Conservation (phyloP, 441 rosid species). For the Croton setiger region DNA sequence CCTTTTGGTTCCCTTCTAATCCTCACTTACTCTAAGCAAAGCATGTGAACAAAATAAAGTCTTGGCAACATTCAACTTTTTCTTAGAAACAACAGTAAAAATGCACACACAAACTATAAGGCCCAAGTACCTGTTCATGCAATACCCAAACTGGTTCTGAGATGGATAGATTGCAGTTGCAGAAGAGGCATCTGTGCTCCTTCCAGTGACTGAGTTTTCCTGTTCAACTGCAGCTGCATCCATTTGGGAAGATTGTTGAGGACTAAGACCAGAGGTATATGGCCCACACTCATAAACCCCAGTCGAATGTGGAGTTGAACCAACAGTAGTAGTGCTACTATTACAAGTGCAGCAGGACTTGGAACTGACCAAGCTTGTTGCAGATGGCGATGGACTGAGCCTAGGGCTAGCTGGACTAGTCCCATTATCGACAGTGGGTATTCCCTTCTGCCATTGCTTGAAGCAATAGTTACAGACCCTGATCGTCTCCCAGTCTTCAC, state of each 20-base stretch:
- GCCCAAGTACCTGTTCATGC: constrained; percentile 47
- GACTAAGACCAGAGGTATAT: constrained; percentile 44
- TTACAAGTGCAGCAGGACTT: constrained; percentile 54
- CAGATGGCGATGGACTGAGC: constrained; percentile 58
- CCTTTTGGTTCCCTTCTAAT: background rate
- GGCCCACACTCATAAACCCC: constrained; percentile 53
- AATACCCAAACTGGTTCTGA: constrained; percentile 39
- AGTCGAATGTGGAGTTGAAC: constrained; percentile 49
- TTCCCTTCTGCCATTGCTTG: constrained; percentile 63
- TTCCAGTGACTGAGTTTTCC: constrained; percentile 35
- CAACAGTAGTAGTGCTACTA: constrained; percentile 49
- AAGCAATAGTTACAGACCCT: constrained; percentile 93
- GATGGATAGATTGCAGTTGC: constrained; percentile 43
- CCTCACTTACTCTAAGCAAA: constrained; percentile 10
- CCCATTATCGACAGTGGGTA: constrained; percentile 44
- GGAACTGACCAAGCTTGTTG: constrained; percentile 53
- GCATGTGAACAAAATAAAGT: background rate
- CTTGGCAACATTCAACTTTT: background rate
- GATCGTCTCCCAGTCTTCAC: constrained; percentile 67
- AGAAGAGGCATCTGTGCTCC: constrained; percentile 34
- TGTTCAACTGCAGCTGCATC: constrained; percentile 41
- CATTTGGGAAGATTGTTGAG: constrained; percentile 39
- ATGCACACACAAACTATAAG: background rate
- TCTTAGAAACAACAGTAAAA: constrained; percentile 8
- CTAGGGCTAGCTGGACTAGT: constrained; percentile 38